Base-by-base conservation (phyloP, 1,284 basidiomycete genomes). In the Sanghuangporus baumii region DNA sequence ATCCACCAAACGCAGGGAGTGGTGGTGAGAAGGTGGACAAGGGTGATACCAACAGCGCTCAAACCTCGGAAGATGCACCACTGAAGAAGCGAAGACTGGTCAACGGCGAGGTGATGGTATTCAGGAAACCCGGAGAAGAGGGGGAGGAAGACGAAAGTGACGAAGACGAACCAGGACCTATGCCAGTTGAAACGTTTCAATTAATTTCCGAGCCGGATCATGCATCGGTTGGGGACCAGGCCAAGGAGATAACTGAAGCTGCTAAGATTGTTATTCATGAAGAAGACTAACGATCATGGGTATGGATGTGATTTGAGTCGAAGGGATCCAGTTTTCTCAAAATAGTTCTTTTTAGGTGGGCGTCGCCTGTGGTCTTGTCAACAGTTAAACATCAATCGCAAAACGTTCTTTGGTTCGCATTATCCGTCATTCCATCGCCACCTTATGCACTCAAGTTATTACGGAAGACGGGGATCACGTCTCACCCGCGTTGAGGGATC, bases 41-140 rank as follows among this genome's bases (percentile, higher is more conserved):
- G 16, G 31, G 18, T 16, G 52, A 6, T 12, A 16, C 61, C 18
- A 23, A 31, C 16, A 37, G 23, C 12, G 43, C 55, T 16, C 54
- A 38, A 8, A 51, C 57, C 34, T 57, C 50, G n/a, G 67, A 41
- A n/a, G 74, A 76, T 38, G 69, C 72, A 6, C 77, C 80, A 11
- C 67, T 81, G 34, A 81, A 82, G 71, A 82, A 82, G 67, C 69
- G 80, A 57, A 72, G 81, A 47, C 68, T 81, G 18, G 64, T 72
- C 23, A 71, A 71, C 62, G 79, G 78, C 20, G 71, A 73, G 48
- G 77, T 77, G 62, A 64, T 81, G 36, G 73, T 78, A 6, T 81
- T 81, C 68, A 74, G 71, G 61, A 71, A 67, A 63, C 75, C 76
- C 40, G 75, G 74, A 40, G 75, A 76, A 46, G 74, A 70, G 26